These are phyloP conservation scores for Boletus coccyginus DNA, from an alignment of 768 basidiomycete species.

Conservation along the genomic window DNA sequence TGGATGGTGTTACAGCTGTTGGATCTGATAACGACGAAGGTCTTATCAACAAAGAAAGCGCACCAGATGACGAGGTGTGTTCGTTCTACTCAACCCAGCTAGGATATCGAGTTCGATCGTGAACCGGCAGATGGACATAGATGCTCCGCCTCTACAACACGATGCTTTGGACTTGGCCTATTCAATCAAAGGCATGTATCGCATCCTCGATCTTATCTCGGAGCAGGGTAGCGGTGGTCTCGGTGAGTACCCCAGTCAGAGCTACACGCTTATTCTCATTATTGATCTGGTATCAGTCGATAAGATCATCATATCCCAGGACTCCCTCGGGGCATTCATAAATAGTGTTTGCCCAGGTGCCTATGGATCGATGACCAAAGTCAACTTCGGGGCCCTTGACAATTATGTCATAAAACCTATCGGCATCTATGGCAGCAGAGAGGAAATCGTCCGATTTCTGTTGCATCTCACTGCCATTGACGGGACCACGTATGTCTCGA, in stretches of 20 bases:
- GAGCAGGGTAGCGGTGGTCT: slow-evolving; percentile 52
- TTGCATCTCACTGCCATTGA: slow-evolving; percentile 35
- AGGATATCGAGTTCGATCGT: background rate
- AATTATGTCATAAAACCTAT: slow-evolving; percentile 43
- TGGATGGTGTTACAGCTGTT: background rate
- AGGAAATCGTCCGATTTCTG: slow-evolving; percentile 48
- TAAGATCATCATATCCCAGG: slow-evolving; percentile 59
- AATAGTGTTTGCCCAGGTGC: slow-evolving; percentile 49
- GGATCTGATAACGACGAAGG: slow-evolving; percentile 7
- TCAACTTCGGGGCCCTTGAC: slow-evolving; percentile 56
- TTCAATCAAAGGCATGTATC: slow-evolving; percentile 47
- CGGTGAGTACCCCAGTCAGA: slow-evolving; percentile 33
- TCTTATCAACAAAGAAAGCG: slow-evolving; percentile 5
- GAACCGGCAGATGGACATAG: slow-evolving; percentile 20
- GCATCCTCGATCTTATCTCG: slow-evolving; percentile 51
- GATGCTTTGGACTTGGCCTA: slow-evolving; percentile 21
- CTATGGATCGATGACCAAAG: slow-evolving; percentile 51
- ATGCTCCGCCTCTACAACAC: background rate
- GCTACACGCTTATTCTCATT: background rate
- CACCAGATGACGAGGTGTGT: slow-evolving; percentile 10
- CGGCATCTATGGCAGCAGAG: slow-evolving; percentile 56
- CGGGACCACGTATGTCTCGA: slow-evolving; percentile 36
- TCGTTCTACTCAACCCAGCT: background rate
- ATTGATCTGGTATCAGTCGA: slow-evolving; percentile 41
- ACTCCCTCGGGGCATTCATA: slow-evolving; percentile 46